Evolutionary conservation across 75 land plant species (phyloP).

Genomic region (Isoetes taiwanensis): DNA sequence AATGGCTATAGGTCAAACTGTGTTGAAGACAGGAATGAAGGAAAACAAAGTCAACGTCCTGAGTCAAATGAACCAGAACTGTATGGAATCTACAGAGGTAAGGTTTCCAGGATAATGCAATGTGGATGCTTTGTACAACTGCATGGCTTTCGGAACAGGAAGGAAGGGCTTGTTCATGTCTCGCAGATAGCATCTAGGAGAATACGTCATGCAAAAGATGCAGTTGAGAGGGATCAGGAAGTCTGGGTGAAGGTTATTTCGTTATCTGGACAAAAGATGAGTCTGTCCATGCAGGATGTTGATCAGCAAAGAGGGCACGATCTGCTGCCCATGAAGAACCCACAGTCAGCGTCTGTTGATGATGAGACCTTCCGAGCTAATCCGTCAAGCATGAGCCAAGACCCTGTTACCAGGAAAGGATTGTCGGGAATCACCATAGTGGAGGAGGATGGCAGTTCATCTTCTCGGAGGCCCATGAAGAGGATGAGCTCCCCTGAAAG

Average conservation of each 20-base stretch:
- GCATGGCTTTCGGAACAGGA: slow-evolving; percentile 53
- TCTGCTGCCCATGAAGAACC: slow-evolving; percentile 63
- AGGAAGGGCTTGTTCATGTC: slow-evolving; percentile 84
- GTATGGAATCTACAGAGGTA: slow-evolving; percentile 62
- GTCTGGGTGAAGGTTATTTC: slow-evolving; percentile 84
- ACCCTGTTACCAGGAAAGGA: slow-evolving; percentile 27
- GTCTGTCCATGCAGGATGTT: slow-evolving; percentile 87
- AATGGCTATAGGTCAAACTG: slow-evolving; percentile 11
- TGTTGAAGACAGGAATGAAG: slow-evolving; percentile 3
- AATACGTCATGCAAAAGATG: slow-evolving; percentile 61
- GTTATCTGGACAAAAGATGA: slow-evolving; percentile 60
- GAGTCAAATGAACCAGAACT: slow-evolving; percentile 36
- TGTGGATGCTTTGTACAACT: slow-evolving; percentile 82
- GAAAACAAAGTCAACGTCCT: slow-evolving; percentile 8
- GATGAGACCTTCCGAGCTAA: slow-evolving; percentile 37
- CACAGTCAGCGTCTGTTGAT: slow-evolving; percentile 11
- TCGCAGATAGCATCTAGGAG: slow-evolving; percentile 68
- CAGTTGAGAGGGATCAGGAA: slow-evolving; percentile 72
- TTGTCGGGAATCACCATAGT: slow-evolving; percentile 47
- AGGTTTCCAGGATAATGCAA: slow-evolving; percentile 78
- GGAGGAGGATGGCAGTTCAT: slow-evolving; percentile 30
- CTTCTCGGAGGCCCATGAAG: slow-evolving; percentile 20
- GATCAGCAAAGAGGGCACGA: slow-evolving; percentile 56
- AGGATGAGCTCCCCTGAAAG: slow-evolving; percentile 36
- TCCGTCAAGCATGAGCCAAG: slow-evolving; percentile 28